These are phyloP conservation scores for Santalum album DNA, from an alignment of 164 flowering plant genomes.

Conservation along the genomic window DNA sequence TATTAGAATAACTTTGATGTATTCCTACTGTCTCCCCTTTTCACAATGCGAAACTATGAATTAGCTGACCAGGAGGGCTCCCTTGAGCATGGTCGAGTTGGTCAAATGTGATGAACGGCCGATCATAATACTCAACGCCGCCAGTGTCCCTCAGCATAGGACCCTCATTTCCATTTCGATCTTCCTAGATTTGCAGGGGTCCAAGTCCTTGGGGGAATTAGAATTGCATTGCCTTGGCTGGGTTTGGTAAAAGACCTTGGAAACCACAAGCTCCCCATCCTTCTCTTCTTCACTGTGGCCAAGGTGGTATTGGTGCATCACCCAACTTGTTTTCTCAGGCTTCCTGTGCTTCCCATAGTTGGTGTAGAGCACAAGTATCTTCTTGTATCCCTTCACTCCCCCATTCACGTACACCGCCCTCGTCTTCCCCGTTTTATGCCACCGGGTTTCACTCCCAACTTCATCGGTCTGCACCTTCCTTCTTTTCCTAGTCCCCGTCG, in stretches of 20 bases:
- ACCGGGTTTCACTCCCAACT: not conserved
- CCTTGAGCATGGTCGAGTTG: slow-evolving; percentile 20
- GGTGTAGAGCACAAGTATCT: slow-evolving; percentile 1
- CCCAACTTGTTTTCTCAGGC: slow-evolving; percentile 1
- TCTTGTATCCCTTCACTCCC: not conserved
- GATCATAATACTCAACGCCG: slow-evolving; percentile 23
- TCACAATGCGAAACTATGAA: too few species aligned
- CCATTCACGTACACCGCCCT: not conserved
- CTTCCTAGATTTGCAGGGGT: slow-evolving; percentile 11
- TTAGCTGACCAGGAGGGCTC: slow-evolving; percentile 11
- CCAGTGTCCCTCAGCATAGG: slow-evolving; percentile 12
- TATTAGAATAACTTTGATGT: too few species aligned
- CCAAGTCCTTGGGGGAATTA: slow-evolving; percentile 7
- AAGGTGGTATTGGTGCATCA: slow-evolving; percentile 1
- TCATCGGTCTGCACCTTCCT: not conserved
- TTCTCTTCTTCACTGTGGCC: not conserved
- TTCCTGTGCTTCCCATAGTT: not conserved
- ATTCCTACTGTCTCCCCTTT: too few species aligned
- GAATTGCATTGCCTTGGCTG: not conserved
- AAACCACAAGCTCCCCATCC: not conserved
- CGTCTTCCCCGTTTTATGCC: slow-evolving; percentile 1
- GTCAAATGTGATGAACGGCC: slow-evolving; percentile 26
- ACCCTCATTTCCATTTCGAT: slow-evolving; percentile 10
- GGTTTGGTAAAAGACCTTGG: slow-evolving; percentile 3
- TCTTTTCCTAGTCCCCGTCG: slow-evolving; percentile 1